Evolutionary conservation across 768 basidiomycete genomes (phyloP).

Genomic region (Leccinum subgranulosum): DNA sequence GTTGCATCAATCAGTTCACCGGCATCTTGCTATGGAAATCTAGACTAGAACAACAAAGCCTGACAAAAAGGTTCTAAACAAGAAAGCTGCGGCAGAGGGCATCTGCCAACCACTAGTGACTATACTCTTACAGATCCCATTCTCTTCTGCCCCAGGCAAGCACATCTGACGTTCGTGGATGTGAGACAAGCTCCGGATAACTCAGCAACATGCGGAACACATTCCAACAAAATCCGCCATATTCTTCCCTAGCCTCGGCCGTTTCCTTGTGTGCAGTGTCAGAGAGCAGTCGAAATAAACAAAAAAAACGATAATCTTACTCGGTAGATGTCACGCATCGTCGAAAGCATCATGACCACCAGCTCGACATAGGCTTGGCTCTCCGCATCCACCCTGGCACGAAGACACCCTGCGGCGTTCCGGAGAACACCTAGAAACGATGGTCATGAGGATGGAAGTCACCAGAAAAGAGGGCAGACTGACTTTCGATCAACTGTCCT

Average conservation of each 20-base stretch:
- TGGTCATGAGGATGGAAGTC: constrained; percentile 8
- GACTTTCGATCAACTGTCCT: constrained; percentile 37
- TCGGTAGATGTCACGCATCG: constrained; percentile 47
- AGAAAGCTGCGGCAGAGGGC: not conserved
- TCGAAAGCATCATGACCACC: constrained; percentile 45
- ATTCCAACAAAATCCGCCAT: constrained; percentile 34
- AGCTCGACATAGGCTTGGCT: constrained; percentile 41
- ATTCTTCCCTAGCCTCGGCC: constrained; percentile 24
- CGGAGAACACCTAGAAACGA: constrained; percentile 41
- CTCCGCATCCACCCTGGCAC: constrained; percentile 28
- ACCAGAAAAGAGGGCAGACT: constrained; percentile 15
- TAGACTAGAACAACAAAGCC: not conserved
- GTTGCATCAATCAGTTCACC: too few relatives aligned
- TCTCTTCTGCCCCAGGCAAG: constrained; percentile 29
- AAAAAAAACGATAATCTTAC: constrained; percentile 31
- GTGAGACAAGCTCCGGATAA: constrained; percentile 31
- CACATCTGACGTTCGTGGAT: constrained; percentile 32
- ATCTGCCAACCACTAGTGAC: not conserved
- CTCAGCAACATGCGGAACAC: constrained; percentile 29
- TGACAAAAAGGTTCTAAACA: not conserved
- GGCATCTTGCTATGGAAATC: not conserved
- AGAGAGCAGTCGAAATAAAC: not conserved
- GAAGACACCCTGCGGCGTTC: constrained; percentile 41
- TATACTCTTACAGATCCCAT: constrained; percentile 1
- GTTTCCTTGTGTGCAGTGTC: constrained; percentile 7